phyloP scores from a whole-genome alignment of 2,329 filamentous ascomycete species.

The Corinectria fuckeliana region DNA sequence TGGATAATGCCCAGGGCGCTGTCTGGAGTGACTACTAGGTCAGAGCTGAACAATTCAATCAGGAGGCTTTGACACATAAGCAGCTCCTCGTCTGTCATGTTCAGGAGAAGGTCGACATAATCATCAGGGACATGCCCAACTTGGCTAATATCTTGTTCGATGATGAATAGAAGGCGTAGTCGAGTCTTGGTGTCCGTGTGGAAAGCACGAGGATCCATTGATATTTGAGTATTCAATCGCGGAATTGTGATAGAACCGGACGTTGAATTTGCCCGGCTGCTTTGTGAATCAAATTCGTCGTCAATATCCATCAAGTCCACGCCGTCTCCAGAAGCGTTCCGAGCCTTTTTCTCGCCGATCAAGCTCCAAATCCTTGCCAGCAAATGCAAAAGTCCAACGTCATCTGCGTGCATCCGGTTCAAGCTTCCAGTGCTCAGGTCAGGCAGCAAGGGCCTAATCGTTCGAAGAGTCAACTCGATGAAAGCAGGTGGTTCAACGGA shows the following conservation, averaged over 20 bases:
- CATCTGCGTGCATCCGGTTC: slow-evolving; percentile 46
- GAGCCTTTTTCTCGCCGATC: slow-evolving; percentile 31
- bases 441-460: slow-evolving; percentile 55
- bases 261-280: slow-evolving; percentile 52
- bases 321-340: slow-evolving; percentile 42
- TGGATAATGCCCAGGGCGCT: slow-evolving; percentile 57
- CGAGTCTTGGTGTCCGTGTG: slow-evolving; percentile 55
- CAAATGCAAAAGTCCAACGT: slow-evolving; percentile 51
- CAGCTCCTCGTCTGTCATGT: slow-evolving; percentile 59
- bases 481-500: slow-evolving; percentile 55
- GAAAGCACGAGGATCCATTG: slow-evolving; percentile 53
- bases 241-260: slow-evolving; percentile 51
- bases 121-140: slow-evolving; percentile 56
- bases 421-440: slow-evolving; percentile 48
- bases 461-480: slow-evolving; percentile 54
- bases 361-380: slow-evolving; percentile 47
- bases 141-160: slow-evolving; percentile 52
- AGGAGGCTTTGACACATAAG: slow-evolving; percentile 58
- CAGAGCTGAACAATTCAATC: slow-evolving; percentile 59
- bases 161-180: slow-evolving; percentile 51
- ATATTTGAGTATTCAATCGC: slow-evolving; percentile 52
- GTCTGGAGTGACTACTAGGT: slow-evolving; percentile 56
- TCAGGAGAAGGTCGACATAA: slow-evolving; percentile 58
- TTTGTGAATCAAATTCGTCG: slow-evolving; percentile 67
- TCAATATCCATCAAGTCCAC: slow-evolving; percentile 72